Evolutionary conservation across 2,329 filamentous ascomycete species (phyloP).

Genomic region (Talaromyces sp.): DNA sequence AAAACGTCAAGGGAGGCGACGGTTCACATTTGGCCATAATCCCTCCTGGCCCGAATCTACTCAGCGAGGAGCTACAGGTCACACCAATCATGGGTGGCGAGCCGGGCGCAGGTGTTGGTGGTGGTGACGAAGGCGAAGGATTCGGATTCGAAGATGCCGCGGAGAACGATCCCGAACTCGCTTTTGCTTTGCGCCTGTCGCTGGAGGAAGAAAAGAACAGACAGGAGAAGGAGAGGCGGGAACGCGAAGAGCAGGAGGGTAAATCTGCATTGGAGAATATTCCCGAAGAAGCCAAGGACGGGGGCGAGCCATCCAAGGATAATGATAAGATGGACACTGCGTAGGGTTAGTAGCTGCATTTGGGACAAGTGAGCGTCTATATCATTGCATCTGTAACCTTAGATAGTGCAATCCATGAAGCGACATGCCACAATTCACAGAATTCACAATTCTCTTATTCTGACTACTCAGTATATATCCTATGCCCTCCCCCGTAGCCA

Average conservation of each 20-base stretch:
- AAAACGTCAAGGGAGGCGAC: slow-evolving; percentile 85
- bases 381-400: slow-evolving; percentile 15
- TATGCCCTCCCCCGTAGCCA: slow-evolving; percentile 66
- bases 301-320: slow-evolving; percentile 49
- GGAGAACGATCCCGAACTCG: slow-evolving; percentile 81
- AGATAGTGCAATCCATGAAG: slow-evolving; percentile 24
- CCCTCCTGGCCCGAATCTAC: slow-evolving; percentile 82
- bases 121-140: slow-evolving; percentile 48
- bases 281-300: slow-evolving; percentile 62
- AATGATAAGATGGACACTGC: slow-evolving; percentile 87
- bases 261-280: slow-evolving; percentile 78
- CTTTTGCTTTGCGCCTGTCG: slow-evolving; percentile 91
- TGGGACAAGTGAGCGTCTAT: slow-evolving; percentile 1
- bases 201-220: slow-evolving; percentile 97
- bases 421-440: not conserved
- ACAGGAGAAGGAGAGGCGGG: slow-evolving; percentile 78
- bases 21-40: slow-evolving; percentile 89
- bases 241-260: slow-evolving; percentile 67
- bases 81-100: slow-evolving; percentile 89
- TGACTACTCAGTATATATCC: not conserved
- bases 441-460: not conserved
- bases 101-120: slow-evolving; percentile 54
- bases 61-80: slow-evolving; percentile 86
- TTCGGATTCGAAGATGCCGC: slow-evolving; percentile 81
- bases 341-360: slow-evolving; percentile 42